Percentiles rank a stretch among this genome's conserved stretches.
Evolutionary conservation across 2,329 filamentous ascomycete species (phyloP).

Genomic region (Mycosphaerelloides madeirae): DNA sequence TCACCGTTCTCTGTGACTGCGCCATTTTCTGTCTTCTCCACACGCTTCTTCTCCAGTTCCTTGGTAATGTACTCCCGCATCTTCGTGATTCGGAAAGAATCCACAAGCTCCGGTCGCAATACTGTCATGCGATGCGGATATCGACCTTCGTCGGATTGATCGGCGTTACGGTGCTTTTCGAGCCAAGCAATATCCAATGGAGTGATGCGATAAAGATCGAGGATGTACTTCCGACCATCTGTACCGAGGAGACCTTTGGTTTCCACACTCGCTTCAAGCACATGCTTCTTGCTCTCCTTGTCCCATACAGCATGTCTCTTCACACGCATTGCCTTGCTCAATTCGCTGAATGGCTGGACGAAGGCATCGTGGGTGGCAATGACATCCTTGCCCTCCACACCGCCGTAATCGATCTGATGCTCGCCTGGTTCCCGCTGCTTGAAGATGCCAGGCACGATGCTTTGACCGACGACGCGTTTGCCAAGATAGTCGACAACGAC

Average conservation of each 20-base stretch:
- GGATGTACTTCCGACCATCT: constrained; percentile 93
- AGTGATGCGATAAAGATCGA: constrained; percentile 91
- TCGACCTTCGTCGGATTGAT: constrained; percentile 47
- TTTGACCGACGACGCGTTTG: constrained; percentile 95
- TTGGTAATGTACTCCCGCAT: constrained; percentile 83
- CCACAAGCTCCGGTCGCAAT: constrained; percentile 81
- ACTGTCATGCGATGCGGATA: constrained; percentile 98
- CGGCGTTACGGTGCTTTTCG: constrained; percentile 63
- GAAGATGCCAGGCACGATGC: constrained; percentile 97
- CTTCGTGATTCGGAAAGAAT: constrained; percentile 76
- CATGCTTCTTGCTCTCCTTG: constrained; percentile 84
- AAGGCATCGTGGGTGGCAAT: constrained; percentile 89
- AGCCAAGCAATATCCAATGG: constrained; percentile 88
- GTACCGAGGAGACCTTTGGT: constrained; percentile 97
- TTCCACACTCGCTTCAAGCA: constrained; percentile 92
- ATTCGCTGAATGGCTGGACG: constrained; percentile 74
- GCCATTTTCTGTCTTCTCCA: constrained; percentile 21
- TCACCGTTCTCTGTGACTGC: constrained; percentile 15
- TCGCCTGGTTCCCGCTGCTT: constrained; percentile 96
- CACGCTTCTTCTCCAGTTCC: constrained; percentile 63
- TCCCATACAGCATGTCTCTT: constrained; percentile 98
- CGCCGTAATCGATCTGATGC: constrained; percentile 98
- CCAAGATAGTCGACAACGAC: constrained; percentile 96
- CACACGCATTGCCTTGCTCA: constrained; percentile 83
- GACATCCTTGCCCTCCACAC: constrained; percentile 93